Evolutionary conservation across 1,284 basidiomycete genomes (phyloP).

Genomic region (Malassezia yamatoensis): DNA sequence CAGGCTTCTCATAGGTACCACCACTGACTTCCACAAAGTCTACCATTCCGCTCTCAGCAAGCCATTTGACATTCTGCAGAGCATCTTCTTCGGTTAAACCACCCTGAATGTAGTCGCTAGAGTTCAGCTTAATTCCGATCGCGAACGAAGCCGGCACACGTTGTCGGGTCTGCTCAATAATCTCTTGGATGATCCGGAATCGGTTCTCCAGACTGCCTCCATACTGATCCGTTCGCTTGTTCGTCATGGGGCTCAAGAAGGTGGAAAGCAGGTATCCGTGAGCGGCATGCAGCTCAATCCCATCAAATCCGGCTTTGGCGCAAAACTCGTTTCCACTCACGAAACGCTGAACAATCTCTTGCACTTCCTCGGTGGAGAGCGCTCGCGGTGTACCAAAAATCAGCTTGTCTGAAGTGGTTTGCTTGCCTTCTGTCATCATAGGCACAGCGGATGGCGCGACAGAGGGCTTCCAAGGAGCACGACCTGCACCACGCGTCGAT

Average conservation of each 20-base stretch:
- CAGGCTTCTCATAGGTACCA: slow-evolving; percentile 71
- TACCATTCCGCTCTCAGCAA: slow-evolving; percentile 59
- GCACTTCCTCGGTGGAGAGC: slow-evolving; percentile 59
- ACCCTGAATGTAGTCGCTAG: slow-evolving; percentile 65
- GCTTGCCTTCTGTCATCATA: slow-evolving; percentile 50
- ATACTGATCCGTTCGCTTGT: slow-evolving; percentile 60
- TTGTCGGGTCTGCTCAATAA: slow-evolving; percentile 58
- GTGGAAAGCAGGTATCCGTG: slow-evolving; percentile 78
- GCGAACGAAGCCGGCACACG: slow-evolving; percentile 59
- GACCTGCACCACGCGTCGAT: slow-evolving; percentile 63
- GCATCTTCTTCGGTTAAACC: slow-evolving; percentile 54
- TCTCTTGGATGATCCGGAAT: slow-evolving; percentile 56
- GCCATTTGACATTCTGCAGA: slow-evolving; percentile 57
- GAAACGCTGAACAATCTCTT: slow-evolving; percentile 59
- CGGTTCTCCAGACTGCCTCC: slow-evolving; percentile 50
- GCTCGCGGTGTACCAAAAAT: slow-evolving; percentile 43
- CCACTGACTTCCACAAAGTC: slow-evolving; percentile 82
- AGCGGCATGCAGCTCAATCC: slow-evolving; percentile 74
- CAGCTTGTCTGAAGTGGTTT: slow-evolving; percentile 49
- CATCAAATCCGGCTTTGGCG: slow-evolving; percentile 68
- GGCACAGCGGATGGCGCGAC: slow-evolving; percentile 64
- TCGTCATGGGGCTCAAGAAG: slow-evolving; percentile 69
- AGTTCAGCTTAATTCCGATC: slow-evolving; percentile 71
- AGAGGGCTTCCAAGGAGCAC: slow-evolving; percentile 56
- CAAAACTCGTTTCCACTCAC: slow-evolving; percentile 62